Conservation (phyloP, 2,329 filamentous ascomycete genomes). For the Alternaria hordeiaustralica region DNA sequence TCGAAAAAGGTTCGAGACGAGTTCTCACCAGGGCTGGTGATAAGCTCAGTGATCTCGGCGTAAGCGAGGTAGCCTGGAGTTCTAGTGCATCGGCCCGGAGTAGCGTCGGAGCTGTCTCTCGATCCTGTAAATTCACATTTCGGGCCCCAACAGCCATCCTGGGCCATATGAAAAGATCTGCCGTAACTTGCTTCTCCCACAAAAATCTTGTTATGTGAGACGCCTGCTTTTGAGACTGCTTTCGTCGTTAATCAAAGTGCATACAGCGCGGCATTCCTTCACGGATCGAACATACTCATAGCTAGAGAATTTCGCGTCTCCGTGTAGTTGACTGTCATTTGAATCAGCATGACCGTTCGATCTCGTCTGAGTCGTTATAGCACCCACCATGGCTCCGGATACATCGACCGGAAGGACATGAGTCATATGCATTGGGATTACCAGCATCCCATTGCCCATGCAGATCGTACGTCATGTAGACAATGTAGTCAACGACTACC, state of each 20-base stretch:
- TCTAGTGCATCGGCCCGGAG: constrained; percentile 47
- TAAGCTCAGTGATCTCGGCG: constrained; percentile 44
- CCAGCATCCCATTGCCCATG: constrained; percentile 53
- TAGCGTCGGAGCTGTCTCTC: constrained; percentile 32
- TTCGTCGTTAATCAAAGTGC: too few species aligned
- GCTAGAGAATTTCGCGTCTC: constrained; percentile 43
- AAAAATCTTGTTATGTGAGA: constrained; percentile 37
- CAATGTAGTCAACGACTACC: constrained; percentile 33
- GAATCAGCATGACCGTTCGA: too few species aligned
- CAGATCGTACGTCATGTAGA: constrained; percentile 47
- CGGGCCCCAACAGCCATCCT: constrained; percentile 38
- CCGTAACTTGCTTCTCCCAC: constrained; percentile 48
- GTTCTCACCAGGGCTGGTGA: too few species aligned
- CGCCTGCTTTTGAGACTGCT: constrained; percentile 44
- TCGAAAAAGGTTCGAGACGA: neutral
- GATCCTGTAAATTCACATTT: constrained; percentile 47
- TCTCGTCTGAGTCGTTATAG: too few species aligned
- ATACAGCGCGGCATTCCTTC: too few species aligned
- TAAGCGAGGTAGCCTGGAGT: constrained; percentile 51
- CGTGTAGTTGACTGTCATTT: constrained; percentile 42
- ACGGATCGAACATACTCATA: constrained; percentile 30
- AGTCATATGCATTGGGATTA: constrained; percentile 33
- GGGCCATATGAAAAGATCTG: constrained; percentile 44
- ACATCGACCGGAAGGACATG: constrained; percentile 40
- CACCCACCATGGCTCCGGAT: constrained; percentile 34